Base-by-base conservation (phyloP, 1,284 basidiomycete species). In the Leccinum pachyderme region DNA sequence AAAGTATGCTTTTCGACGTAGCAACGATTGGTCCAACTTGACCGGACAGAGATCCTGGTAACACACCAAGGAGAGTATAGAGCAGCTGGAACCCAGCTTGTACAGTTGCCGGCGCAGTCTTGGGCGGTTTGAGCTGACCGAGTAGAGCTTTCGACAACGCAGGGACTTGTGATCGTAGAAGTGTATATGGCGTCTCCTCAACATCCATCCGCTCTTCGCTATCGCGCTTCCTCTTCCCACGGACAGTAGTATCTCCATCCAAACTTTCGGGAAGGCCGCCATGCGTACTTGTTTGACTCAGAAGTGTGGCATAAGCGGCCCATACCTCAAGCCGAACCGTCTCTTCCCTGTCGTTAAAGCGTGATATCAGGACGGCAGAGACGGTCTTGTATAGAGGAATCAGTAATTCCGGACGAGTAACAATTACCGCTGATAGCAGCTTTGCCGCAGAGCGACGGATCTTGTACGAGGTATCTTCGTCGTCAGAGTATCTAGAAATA, bases 381-480 rank as follows among this genome's bases (percentile, higher is more conserved):
- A 98, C 86, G 5, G 84, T 83, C 67, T 86, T 86, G 75, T 93
- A 96, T 50, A 97, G 81, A 2, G 86, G 78, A 5, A 79, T 73
- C 4, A 98, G 79, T 2, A 95, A 77, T 67, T 97, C 96, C 1
- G 93, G 89, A 11, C 94, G 89, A 5, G 95, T 96, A 13, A 82
- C 84, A 60, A 98, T 88, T 48, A 97, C 79, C 2, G 91, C 89
- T 12, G 86, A 78, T 12, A 99, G 80, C 2, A 98, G 78, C 70
- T 98, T 98, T 25, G 94, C 94, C 5, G 97, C 89, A 4, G 93
- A 89, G 51, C 96, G 84, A 57, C 97, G 87, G 58, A 98, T 94
- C 75, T 98, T 98, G 84, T 98, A 99, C 0, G 95, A 98, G n/a
- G 93, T 90, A 69, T 99, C 97, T 68, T 99, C 97, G 61, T 99